Base-by-base conservation (phyloP, 768 basidiomycete species). In the Lactifluus hygrophoroides region DNA sequence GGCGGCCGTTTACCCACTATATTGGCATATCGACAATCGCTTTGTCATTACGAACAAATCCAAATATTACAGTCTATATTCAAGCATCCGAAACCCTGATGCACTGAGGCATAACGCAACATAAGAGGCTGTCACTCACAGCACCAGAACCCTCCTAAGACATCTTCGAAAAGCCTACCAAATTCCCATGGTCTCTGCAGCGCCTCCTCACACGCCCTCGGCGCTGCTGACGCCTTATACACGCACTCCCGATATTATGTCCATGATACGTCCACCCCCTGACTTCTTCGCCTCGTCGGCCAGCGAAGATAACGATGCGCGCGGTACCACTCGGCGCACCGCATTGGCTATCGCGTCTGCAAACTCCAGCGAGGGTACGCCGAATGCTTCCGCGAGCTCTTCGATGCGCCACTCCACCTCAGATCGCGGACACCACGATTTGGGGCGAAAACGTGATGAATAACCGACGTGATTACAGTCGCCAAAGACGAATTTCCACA, bases 271-370 rank as follows among this genome's bases (percentile, higher is more conserved):
- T 34, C 63, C 67, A 47, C 60, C 69, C 58, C 71, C 71, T 0
- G 79, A 80, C 66, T 79, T 77, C 50, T 72, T 71, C 30, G 75
- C 76, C 16, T 56, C 59, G 5, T 37, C 60, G 1, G 77, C 76
- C 5, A 85, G 69, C 1, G 80, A 82, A 9, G 81, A 78, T 51
- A 86, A 67, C 37, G 79, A 83, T 7, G 80, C 82, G 10, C 80
- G 78, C 1, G 85, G 83, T 10, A 86, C 78, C 60, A 82, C 69
- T 30, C 81, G 74, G 61, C 76, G 75, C 30, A 85, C 80, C 0
- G 80, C 83, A 48, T 72, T 75, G 0, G 82, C 83, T 48, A 88
- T 81, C 0, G 85, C 87, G 17, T 73, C 75, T 2, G 86, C 85
- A 1, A 89, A 71, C 37, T 85, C 81, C 40, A 73, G 70, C 16